Conservation (phyloP, 176 grass and related monocot species). For the Thinopyrum elongatum region DNA sequence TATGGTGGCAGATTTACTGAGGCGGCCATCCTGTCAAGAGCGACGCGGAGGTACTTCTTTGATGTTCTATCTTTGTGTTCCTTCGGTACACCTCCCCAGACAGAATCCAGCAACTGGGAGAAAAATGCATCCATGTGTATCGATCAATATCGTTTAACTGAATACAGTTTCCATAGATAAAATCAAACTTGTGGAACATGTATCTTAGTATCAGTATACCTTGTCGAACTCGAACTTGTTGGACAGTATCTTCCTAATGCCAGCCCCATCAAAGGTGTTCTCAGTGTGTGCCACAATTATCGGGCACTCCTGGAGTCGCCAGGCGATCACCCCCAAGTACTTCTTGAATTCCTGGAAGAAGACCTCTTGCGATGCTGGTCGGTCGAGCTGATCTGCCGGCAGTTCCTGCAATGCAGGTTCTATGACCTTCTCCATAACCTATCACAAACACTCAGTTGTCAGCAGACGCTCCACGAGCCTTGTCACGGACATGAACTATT, state of each 20-base stretch:
- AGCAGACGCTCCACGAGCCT: background rate
- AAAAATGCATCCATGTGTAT: background rate
- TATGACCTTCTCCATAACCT: slow-evolving; percentile 66
- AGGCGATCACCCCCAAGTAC: slow-evolving; percentile 33
- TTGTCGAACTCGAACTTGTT: slow-evolving; percentile 69
- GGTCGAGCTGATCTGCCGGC: slow-evolving; percentile 38
- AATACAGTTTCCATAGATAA: background rate
- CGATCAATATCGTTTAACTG: background rate
- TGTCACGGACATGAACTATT: background rate
- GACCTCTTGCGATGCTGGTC: slow-evolving; percentile 45
- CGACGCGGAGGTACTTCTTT: slow-evolving; percentile 56
- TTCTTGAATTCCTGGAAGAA: slow-evolving; percentile 72
- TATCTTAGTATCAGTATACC: slow-evolving; percentile 12
- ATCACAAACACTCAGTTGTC: background rate
- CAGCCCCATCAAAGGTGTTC: slow-evolving; percentile 87
- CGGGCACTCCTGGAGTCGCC: slow-evolving; percentile 54
- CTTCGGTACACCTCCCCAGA: slow-evolving; percentile 59
- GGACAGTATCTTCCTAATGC: slow-evolving; percentile 52
- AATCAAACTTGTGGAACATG: no score
- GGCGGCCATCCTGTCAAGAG: slow-evolving; percentile 57
- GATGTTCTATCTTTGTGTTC: slow-evolving; percentile 45
- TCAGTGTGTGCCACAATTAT: slow-evolving; percentile 82
- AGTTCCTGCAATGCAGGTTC: slow-evolving; percentile 54
- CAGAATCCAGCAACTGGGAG: slow-evolving; percentile 57
- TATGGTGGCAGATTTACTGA: slow-evolving; percentile 61